Base-by-base conservation (phyloP, 495 filamentous ascomycete species). In the Hypoxylon crocopeplum region DNA sequence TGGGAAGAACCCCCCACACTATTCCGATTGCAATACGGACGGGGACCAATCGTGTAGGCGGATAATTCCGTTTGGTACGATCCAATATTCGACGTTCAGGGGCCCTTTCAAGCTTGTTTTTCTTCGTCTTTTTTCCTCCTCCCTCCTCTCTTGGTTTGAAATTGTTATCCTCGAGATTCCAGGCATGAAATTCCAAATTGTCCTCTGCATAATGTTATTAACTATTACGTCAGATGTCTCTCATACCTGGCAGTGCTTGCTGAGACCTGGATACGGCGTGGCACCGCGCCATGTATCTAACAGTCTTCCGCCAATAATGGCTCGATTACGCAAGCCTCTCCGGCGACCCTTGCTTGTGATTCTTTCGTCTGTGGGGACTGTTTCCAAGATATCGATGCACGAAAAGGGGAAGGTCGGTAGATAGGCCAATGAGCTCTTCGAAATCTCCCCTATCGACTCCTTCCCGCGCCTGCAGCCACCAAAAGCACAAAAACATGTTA, bases 351-450 rank as follows among this genome's bases (percentile, higher is more conserved):
- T 54, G 51, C 52, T 34, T 17, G 39, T 42, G 40, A n/a, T 15
- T 24, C 46, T 27, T 24, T 47, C 27, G 45, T 25, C 27, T 34
- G n/a, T 47, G n/a, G 32, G 13, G 11, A 34, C 11, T 36, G 51
- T 41, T 56, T 44, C 51, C 39, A 62, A 56, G 46, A 50, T 52
- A 62, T 57, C 48, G 47, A 63, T 34, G 19, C 24, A 40, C 60
- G 27, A 34, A 64, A 64, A 53, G 48, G 53, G 60, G 60, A 45
- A 54, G 54, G 40, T 48, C 30, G 29, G 2, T 21, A 15, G 27
- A 4, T 29, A 29, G 25, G 8, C 60, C 60, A 64, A 64, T 64
- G 32, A 38, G 29, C 10, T n/a, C 21, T 11, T 38, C 37, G 13
- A 19, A n/a, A 59, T 19, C 3, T 7, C 32, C 32, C 42, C 30